These are phyloP conservation scores for Macrotyloma uniflorum DNA, from an alignment of 306 rosid genomes.

Conservation along the genomic window DNA sequence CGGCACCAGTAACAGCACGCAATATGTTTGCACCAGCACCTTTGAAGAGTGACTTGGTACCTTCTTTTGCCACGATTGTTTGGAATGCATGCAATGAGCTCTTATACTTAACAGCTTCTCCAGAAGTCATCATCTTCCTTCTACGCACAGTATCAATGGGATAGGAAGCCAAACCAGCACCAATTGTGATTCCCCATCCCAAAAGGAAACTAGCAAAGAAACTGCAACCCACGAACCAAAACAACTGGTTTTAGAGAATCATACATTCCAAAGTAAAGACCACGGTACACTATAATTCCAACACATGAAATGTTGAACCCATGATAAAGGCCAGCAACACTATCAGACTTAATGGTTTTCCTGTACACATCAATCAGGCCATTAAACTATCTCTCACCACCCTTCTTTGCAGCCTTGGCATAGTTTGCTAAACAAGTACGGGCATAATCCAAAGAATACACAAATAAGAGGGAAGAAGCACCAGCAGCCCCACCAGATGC, in stretches of 20 bases:
- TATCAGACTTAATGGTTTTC: constrained; percentile 81
- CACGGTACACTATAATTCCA: constrained; percentile 90
- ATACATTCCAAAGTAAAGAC: constrained; percentile 91
- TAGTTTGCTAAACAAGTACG: constrained; percentile 89
- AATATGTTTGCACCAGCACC: constrained; percentile 93
- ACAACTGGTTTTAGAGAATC: constrained; percentile 88
- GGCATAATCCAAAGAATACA: constrained; percentile 80
- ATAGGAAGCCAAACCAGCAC: constrained; percentile 88
- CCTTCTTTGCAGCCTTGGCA: constrained; percentile 77
- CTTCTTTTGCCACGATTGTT: constrained; percentile 76
- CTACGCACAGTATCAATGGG: constrained; percentile 88
- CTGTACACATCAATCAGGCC: constrained; percentile 81
- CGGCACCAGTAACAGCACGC: constrained; percentile 95
- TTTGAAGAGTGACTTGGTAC: constrained; percentile 82
- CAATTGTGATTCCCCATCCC: constrained; percentile 90
- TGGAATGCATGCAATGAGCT: constrained; percentile 80
- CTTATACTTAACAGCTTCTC: constrained; percentile 86
- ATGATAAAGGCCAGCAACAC: constrained; percentile 83
- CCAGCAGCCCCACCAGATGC: constrained; percentile 96
- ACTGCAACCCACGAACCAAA: constrained; percentile 70
- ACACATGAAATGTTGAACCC: constrained; percentile 82
- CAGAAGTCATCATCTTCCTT: constrained; percentile 99
- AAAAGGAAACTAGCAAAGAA: constrained; percentile 86
- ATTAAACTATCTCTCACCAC: constrained; percentile 92
- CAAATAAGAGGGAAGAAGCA: constrained; percentile 81